A percentile compares a stretch with the other conserved stretches of the same genome.
Conservation (phyloP, 2,329 filamentous ascomycete species). For the Penicillium aurantiogriseum region DNA sequence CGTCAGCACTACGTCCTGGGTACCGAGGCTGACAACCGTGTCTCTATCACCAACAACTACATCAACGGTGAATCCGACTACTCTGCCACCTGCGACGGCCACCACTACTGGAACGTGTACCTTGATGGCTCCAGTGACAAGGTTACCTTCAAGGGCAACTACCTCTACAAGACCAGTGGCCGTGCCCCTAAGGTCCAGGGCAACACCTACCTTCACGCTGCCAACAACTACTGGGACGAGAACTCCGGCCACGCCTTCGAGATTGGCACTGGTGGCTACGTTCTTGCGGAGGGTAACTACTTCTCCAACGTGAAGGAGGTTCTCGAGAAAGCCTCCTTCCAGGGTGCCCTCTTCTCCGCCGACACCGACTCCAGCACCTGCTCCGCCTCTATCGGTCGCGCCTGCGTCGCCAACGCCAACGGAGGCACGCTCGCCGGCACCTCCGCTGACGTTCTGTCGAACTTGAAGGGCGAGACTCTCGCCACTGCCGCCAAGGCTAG, state of each 20-base stretch:
- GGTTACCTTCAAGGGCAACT: slow-evolving; percentile 13
- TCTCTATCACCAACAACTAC: slow-evolving; percentile 12
- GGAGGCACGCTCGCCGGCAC: not conserved
- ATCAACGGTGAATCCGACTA: slow-evolving; percentile 10
- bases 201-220: slow-evolving; percentile 9
- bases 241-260: slow-evolving; percentile 7
- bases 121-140: slow-evolving; percentile 9
- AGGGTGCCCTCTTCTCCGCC: not conserved
- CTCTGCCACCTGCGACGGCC: slow-evolving; percentile 11
- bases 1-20: slow-evolving; percentile 12
- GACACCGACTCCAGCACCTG: slow-evolving; percentile 1
- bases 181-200: slow-evolving; percentile 8
- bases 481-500: not conserved
- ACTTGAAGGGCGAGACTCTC: slow-evolving; percentile 3
- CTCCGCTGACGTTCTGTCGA: not conserved
- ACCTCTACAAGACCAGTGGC: slow-evolving; percentile 10
- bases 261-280: slow-evolving; percentile 1
- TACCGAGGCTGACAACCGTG: slow-evolving; percentile 7
- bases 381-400: not conserved
- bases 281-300: slow-evolving; percentile 5
- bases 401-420: slow-evolving; percentile 4
- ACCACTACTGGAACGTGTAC: slow-evolving; percentile 12
- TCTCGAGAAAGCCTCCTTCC: not conserved
- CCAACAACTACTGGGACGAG: slow-evolving; percentile 11
- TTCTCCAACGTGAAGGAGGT: not conserved